phyloP scores from a whole-genome alignment of 495 filamentous ascomycete species.

The Peziza echinospora region DNA sequence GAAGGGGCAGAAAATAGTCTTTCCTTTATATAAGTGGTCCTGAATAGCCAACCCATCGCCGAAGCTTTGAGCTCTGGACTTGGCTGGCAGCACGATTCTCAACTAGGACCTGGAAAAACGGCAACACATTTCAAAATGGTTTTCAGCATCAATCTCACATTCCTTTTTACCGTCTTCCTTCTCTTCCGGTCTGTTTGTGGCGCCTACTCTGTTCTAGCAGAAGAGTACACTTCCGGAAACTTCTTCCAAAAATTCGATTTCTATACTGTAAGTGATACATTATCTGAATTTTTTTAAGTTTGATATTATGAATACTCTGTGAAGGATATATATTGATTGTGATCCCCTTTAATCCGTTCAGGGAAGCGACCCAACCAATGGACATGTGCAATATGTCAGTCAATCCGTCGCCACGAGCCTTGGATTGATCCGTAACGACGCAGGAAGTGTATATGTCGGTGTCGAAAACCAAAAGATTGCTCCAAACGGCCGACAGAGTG shows the following conservation, averaged over 20 bases:
- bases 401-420: slow-evolving; percentile 30
- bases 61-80: too few species aligned
- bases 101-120: too few species aligned
- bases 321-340: background rate
- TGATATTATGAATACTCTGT: background rate
- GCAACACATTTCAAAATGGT: too few species aligned
- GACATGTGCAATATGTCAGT: slow-evolving; percentile 46
- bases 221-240: slow-evolving; percentile 28
- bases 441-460: slow-evolving; percentile 31
- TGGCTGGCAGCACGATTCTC: too few species aligned
- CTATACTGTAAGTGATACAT: slow-evolving; percentile 24
- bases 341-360: slow-evolving; percentile 7
- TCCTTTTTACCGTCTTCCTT: background rate
- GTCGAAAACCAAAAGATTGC: slow-evolving; percentile 28
- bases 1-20: too few species aligned
- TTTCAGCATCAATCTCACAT: too few species aligned
- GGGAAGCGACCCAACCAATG: slow-evolving; percentile 41
- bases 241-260: slow-evolving; percentile 38
- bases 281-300: background rate
- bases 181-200: background rate
- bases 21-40: too few species aligned
- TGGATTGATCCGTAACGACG: slow-evolving; percentile 34
- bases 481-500: slow-evolving; percentile 37
- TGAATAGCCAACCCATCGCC: too few species aligned
- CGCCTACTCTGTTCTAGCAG: slow-evolving; percentile 21